A percentile compares a stretch with the other conserved stretches of the same genome.
These are phyloP conservation scores for Vicia sativa DNA, from an alignment of 306 rosid species.

Conservation along the genomic window DNA sequence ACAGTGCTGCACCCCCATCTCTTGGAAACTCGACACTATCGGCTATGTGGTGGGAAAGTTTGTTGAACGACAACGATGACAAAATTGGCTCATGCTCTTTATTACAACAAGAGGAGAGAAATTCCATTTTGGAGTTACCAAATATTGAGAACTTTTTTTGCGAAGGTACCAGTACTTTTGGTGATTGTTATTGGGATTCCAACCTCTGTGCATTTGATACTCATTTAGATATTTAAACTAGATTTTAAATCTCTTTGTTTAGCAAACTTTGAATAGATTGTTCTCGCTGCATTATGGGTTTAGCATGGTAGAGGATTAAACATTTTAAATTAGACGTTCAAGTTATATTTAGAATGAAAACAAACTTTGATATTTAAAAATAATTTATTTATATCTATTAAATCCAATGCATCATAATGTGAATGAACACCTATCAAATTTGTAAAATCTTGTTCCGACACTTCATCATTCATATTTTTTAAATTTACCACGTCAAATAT, in stretches of 20 bases:
- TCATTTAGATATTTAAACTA: background rate
- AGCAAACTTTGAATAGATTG: no score
- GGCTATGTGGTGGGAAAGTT: slow-evolving; percentile 16
- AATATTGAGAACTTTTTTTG: background rate
- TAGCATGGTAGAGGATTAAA: no score
- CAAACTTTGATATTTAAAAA: no score
- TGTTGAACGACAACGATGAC: background rate
- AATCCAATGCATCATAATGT: no score
- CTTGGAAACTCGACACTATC: background rate
- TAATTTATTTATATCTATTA: no score
- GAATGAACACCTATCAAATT: no score
- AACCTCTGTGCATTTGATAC: background rate
- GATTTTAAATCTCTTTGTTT: background rate
- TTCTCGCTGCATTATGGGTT: no score
- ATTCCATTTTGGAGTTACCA: background rate
- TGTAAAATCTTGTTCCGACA: no score
- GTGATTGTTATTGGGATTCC: background rate
- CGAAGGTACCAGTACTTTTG: background rate
- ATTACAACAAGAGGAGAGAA: background rate
- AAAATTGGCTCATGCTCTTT: background rate
- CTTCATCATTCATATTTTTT: no score
- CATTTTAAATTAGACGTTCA: no score
- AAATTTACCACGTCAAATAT: no score
- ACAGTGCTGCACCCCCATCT: background rate
- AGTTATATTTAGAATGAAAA: no score